These are phyloP conservation scores for Rhynchosporium agropyri DNA, from an alignment of 2,329 filamentous ascomycete species.

Conservation along the genomic window DNA sequence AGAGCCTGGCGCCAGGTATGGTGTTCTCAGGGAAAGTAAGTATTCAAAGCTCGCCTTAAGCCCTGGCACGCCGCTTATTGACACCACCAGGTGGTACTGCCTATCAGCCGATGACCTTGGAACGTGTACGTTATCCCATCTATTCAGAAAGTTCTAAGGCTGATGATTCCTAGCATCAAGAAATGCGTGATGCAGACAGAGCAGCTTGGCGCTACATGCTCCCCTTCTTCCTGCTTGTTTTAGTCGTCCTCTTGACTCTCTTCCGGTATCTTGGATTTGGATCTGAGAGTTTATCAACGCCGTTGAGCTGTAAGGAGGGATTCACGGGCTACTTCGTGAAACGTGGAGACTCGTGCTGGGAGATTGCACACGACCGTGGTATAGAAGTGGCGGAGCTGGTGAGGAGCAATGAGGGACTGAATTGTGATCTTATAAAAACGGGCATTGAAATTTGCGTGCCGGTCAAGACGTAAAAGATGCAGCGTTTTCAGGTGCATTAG, in stretches of 20 bases:
- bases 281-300: not conserved
- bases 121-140: not conserved
- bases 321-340: constrained; percentile 11
- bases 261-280: constrained; percentile 42
- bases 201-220: constrained; percentile 52
- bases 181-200: constrained; percentile 46
- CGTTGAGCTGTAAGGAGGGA: constrained; percentile 4
- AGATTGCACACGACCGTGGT: constrained; percentile 42
- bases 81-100: constrained; percentile 8
- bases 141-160: not conserved
- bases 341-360: constrained; percentile 17
- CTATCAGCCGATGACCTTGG: constrained; percentile 43
- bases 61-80: not conserved
- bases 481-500: not conserved
- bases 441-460: constrained; percentile 51
- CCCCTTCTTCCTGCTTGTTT: constrained; percentile 31
- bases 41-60: not conserved
- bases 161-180: constrained; percentile 9
- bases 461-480: not conserved
- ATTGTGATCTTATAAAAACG: constrained; percentile 51
- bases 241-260: constrained; percentile 57
- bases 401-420: constrained; percentile 48
- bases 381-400: constrained; percentile 51
- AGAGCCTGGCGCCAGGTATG: constrained; percentile 53
- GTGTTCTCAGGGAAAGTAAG: constrained; percentile 44